Evolutionary conservation across 306 rosid species (phyloP).

Genomic region (Rosa lucieae): DNA sequence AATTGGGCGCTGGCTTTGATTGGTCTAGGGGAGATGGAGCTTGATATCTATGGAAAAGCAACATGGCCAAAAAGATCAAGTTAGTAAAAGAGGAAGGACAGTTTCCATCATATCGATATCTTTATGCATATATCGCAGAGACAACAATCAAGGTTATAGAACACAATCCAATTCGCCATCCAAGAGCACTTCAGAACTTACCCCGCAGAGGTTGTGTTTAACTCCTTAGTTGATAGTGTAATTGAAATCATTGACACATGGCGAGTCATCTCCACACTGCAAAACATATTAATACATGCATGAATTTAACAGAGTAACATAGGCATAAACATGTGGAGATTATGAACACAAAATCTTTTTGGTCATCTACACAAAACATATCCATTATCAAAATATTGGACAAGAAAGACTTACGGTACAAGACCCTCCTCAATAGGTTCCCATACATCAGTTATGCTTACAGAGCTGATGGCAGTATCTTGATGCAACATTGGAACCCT

Average conservation of each 20-base stretch:
- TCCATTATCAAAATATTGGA: neutral
- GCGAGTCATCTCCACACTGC: conserved; percentile 99
- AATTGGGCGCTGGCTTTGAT: conserved; percentile 56
- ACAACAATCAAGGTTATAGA: neutral
- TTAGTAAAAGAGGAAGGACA: neutral
- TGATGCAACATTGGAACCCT: conserved; percentile 73
- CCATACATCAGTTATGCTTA: conserved; percentile 93
- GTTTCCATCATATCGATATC: neutral
- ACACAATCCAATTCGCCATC: neutral
- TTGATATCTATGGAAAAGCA: conserved; percentile 62
- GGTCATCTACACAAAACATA: neutral
- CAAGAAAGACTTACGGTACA: conserved; percentile 67
- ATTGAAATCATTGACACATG: conserved; percentile 97
- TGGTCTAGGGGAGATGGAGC: conserved; percentile 61
- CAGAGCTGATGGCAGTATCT: conserved; percentile 86
- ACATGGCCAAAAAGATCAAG: neutral
- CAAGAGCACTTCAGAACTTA: conserved; percentile 30
- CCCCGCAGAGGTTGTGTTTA: conserved; percentile 85
- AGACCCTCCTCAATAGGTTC: conserved; percentile 99
- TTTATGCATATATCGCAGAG: neutral
- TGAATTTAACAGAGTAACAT: neutral
- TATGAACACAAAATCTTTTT: neutral
- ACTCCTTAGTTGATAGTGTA: conserved; percentile 67
- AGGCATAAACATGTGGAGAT: neutral
- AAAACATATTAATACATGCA: conserved; percentile 21